Percentiles rank a stretch among this genome's conserved stretches.
Conservation (phyloP, 2,329 filamentous ascomycete species). For the Sordariomycetes sp. region DNA sequence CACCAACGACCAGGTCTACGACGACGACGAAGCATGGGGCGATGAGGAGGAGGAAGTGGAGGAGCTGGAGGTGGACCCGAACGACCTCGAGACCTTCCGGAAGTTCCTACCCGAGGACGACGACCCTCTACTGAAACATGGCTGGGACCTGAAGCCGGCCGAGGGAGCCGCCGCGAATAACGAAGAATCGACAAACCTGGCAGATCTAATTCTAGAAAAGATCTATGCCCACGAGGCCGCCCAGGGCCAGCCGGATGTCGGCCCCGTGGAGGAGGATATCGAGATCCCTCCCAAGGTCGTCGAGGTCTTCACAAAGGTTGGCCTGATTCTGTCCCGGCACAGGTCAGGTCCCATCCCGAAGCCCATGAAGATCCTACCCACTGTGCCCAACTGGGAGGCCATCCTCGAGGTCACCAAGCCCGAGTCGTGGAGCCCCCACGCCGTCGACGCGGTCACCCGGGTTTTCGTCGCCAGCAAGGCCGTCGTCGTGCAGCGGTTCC, state of each 20-base stretch:
- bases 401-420: conserved; percentile 78
- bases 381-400: conserved; percentile 82
- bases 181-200: conserved; percentile 63
- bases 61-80: conserved; percentile 73
- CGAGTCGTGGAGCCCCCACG: conserved; percentile 61
- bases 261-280: conserved; percentile 59
- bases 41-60: conserved; percentile 66
- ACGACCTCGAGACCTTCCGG: conserved; percentile 83
- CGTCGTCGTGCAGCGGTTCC: conserved; percentile 68
- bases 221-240: conserved; percentile 83
- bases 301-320: conserved; percentile 90
- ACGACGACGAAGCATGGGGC: conserved; percentile 61
- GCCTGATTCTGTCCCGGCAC: conserved; percentile 80
- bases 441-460: conserved; percentile 78
- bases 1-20: conserved; percentile 26
- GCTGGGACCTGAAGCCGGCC: conserved; percentile 37
- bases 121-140: conserved; percentile 61
- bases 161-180: conserved; percentile 27
- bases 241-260: conserved; percentile 29
- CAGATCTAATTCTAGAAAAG: conserved; percentile 87
- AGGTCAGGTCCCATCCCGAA: conserved; percentile 96
- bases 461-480: conserved; percentile 86
- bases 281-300: conserved; percentile 86
- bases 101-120: conserved; percentile 75
- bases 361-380: conserved; percentile 93